A percentile compares a stretch with the other conserved stretches of the same genome.
Conservation (phyloP, 1,284 basidiomycete species). For the Malassezia equina region DNA sequence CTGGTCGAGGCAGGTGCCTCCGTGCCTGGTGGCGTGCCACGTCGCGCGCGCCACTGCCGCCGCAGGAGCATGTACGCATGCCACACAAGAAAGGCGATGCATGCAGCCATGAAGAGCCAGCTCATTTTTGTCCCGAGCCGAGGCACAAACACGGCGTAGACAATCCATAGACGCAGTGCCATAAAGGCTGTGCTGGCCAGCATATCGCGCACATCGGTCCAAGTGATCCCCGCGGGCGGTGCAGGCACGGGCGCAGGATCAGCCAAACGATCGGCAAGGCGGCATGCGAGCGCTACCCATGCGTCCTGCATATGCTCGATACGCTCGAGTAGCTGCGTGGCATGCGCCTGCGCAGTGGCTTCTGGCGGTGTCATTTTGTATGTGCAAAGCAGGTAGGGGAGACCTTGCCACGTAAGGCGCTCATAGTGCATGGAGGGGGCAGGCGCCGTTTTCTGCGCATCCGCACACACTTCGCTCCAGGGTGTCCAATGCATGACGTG, state of each 20-base stretch:
- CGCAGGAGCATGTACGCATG: not conserved
- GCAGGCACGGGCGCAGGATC: not conserved
- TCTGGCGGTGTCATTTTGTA: not conserved
- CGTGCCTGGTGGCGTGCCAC: too few species aligned
- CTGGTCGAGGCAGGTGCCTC: too few species aligned
- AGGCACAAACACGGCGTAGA: not conserved
- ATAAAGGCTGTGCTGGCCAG: not conserved
- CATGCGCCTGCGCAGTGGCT: not conserved
- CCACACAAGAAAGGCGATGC: not conserved
- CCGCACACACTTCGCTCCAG: not conserved
- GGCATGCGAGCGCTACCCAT: not conserved
- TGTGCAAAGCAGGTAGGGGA: conserved; percentile 23
- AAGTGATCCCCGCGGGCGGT: not conserved
- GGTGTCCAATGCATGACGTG: conserved; percentile 13
- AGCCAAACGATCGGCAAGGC: not conserved
- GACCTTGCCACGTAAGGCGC: conserved; percentile 20
- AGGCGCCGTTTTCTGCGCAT: not conserved
- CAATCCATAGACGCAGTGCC: not conserved
- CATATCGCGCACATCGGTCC: not conserved
- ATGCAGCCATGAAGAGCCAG: not conserved
- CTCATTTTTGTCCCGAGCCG: too few species aligned
- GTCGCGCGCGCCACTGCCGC: not conserved
- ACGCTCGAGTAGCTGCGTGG: not conserved
- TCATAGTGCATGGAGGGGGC: conserved; percentile 17
- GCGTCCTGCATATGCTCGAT: conserved; percentile 1